Percentiles rank a stretch among this genome's conserved stretches.
phyloP scores from a whole-genome alignment of 768 basidiomycete genomes.

The Termitomyces sp. region DNA sequence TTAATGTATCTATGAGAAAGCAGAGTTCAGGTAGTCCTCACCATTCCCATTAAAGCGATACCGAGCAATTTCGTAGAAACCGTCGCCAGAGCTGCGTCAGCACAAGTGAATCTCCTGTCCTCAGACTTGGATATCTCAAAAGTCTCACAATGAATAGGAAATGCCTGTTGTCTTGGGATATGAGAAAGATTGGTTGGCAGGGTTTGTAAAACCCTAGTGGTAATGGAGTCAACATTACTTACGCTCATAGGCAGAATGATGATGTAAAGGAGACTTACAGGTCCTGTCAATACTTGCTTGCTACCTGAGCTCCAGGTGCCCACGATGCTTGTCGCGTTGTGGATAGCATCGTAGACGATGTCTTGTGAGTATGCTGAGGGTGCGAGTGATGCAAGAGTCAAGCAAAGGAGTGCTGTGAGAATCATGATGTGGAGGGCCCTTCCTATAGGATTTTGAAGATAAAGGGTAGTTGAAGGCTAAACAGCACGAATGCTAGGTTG shows the following conservation, averaged over 20 bases:
- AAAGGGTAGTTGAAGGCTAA: neutral
- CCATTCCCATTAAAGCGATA: slow-evolving; percentile 90
- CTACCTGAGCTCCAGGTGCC: slow-evolving; percentile 90
- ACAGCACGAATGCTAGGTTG: slow-evolving; percentile 5
- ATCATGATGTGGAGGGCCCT: slow-evolving; percentile 28
- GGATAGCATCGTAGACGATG: slow-evolving; percentile 35
- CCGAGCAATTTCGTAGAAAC: slow-evolving; percentile 84
- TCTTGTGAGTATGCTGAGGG: slow-evolving; percentile 27
- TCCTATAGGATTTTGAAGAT: slow-evolving; percentile 6
- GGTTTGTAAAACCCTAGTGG: slow-evolving; percentile 75
- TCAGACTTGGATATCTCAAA: neutral
- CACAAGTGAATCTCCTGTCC: slow-evolving; percentile 4
- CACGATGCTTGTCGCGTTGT: slow-evolving; percentile 63
- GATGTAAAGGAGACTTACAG: slow-evolving; percentile 50
- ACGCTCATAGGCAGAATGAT: neutral
- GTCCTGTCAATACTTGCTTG: slow-evolving; percentile 70
- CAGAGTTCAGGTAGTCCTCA: slow-evolving; percentile 21
- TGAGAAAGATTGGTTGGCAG: slow-evolving; percentile 72
- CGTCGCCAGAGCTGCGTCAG: slow-evolving; percentile 52
- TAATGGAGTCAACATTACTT: slow-evolving; percentile 8
- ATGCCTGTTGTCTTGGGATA: slow-evolving; percentile 87
- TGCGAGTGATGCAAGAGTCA: slow-evolving; percentile 33
- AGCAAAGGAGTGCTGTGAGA: slow-evolving; percentile 29
- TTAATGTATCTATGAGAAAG: neutral
- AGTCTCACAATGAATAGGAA: slow-evolving; percentile 81